These are phyloP conservation scores for Fusarium annulatum DNA, from an alignment of 2,329 filamentous ascomycete species.

Conservation along the genomic window DNA sequence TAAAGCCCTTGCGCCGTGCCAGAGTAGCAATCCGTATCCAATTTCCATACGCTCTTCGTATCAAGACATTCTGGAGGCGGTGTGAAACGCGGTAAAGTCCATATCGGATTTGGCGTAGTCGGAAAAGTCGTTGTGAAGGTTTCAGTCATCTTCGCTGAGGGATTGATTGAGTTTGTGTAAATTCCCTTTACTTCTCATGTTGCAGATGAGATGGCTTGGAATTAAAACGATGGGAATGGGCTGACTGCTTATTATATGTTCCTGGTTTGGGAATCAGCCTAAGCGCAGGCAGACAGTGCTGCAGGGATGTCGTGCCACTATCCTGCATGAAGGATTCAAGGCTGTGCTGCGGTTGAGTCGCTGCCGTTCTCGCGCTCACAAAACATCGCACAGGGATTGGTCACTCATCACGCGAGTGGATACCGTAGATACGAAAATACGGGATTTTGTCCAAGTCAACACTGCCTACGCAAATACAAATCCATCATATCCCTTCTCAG, in stretches of 20 bases:
- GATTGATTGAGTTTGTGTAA: not conserved
- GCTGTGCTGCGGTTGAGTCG: not conserved
- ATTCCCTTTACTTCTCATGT: rapidly evolving
- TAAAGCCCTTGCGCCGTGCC: not conserved
- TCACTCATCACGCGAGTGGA: not conserved
- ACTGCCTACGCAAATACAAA: too few relatives aligned
- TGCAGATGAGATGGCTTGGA: rapidly evolving
- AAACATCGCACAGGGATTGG: not conserved
- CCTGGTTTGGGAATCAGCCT: not conserved
- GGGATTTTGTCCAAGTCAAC: not conserved
- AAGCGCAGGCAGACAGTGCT: not conserved
- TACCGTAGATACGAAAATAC: not conserved
- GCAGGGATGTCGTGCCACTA: not conserved
- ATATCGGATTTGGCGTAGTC: not conserved
- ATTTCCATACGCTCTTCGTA: not conserved
- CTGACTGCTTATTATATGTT: not conserved
- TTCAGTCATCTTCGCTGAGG: rapidly evolving
- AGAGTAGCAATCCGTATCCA: not conserved
- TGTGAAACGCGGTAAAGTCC: not conserved
- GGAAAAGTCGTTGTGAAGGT: not conserved
- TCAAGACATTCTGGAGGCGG: not conserved
- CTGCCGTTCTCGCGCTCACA: not conserved
- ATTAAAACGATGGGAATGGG: rapidly evolving
- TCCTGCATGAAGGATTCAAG: not conserved
- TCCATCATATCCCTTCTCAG: not conserved